Conservation (phyloP, 73 alveolate genomes). For the Blepharisma japonicum region DNA sequence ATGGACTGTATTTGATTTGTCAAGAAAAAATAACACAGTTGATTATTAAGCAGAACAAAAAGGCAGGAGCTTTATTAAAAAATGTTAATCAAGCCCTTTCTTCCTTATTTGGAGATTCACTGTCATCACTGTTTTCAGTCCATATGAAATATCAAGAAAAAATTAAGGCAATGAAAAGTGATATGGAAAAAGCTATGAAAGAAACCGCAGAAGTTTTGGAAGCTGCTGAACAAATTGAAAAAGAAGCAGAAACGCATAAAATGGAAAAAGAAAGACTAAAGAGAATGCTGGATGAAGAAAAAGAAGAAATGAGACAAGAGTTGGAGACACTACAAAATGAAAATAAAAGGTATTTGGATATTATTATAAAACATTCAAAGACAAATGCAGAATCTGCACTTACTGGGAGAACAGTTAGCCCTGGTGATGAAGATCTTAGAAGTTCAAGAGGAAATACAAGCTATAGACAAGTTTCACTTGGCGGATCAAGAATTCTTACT, state of each 20-base stretch:
- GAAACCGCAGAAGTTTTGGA: slow-evolving; percentile 26
- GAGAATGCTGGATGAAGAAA: slow-evolving; percentile 19
- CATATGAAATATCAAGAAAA: not conserved
- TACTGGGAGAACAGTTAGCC: not conserved
- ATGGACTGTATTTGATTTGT: slow-evolving; percentile 36
- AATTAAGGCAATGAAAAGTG: slow-evolving; percentile 19
- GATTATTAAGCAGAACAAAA: slow-evolving; percentile 31
- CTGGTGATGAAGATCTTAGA: not conserved
- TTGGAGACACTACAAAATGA: slow-evolving; percentile 40
- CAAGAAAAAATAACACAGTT: slow-evolving; percentile 39
- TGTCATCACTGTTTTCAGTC: slow-evolving; percentile 20
- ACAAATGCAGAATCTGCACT: slow-evolving; percentile 26
- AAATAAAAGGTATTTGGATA: slow-evolving; percentile 49
- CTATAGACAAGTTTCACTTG: not conserved
- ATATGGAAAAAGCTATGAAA: slow-evolving; percentile 32
- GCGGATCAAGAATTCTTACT: slow-evolving; percentile 32
- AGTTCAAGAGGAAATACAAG: not conserved
- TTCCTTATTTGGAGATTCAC: slow-evolving; percentile 40
- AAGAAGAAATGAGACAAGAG: slow-evolving; percentile 30
- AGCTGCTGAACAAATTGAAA: slow-evolving; percentile 32
- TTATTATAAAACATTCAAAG: slow-evolving; percentile 42
- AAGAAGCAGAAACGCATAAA: slow-evolving; percentile 12
- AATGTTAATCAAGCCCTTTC: slow-evolving; percentile 47
- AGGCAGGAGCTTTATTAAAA: slow-evolving; percentile 16
- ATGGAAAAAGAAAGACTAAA: slow-evolving; percentile 7